Evolutionary conservation across 352 stramenopile species (phyloP).

Genomic region (Poterioochromonas sp.): DNA sequence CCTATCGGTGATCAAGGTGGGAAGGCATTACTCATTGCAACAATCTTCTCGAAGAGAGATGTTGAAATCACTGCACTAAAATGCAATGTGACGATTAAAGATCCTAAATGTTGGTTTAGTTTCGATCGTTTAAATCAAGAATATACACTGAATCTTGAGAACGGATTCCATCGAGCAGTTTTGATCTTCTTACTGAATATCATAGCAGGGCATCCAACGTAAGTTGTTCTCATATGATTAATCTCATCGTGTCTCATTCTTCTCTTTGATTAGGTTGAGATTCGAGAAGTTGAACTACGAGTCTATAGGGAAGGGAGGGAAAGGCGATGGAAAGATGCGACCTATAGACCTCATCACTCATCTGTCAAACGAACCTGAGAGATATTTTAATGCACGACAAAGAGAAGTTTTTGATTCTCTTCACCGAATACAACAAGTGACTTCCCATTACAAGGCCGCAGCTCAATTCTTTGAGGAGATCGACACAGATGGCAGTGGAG

Average conservation of each 20-base stretch:
- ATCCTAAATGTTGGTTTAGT: neutral
- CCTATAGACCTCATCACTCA: neutral
- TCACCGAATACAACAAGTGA: neutral
- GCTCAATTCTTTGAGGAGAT: neutral
- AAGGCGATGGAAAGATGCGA: no score
- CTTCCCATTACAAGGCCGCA: neutral
- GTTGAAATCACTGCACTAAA: neutral
- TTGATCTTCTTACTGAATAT: neutral
- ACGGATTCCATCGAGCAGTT: neutral
- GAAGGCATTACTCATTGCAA: neutral
- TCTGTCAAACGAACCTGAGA: neutral
- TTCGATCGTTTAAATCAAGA: neutral
- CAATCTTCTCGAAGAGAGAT: no score
- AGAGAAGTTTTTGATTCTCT: neutral
- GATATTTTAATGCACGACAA: neutral
- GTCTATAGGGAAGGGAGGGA: no score
- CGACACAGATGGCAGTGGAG: neutral
- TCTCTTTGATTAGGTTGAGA: neutral
- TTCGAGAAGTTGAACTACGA: no score
- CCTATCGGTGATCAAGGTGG: slow-evolving; percentile 32
- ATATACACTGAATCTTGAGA: neutral
- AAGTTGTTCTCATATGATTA: neutral
- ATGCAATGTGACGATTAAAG: neutral
- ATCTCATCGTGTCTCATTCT: no score
- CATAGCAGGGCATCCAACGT: neutral